A percentile compares a stretch with the other conserved stretches of the same genome.
Evolutionary conservation across 257 asterid genomes (phyloP).

Genomic region (Pogostemon cablin): DNA sequence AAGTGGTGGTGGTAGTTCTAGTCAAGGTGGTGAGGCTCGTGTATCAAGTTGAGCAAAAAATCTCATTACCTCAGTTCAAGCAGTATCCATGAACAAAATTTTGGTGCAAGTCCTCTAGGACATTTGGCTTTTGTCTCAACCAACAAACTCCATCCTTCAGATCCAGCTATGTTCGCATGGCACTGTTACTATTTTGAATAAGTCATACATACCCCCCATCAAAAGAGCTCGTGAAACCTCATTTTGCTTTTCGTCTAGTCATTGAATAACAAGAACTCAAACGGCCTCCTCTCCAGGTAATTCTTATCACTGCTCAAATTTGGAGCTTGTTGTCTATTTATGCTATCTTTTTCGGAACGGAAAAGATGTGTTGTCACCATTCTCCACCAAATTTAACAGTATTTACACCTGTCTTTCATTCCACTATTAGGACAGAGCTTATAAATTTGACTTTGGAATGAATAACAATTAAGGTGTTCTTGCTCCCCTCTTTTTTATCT

Average conservation of each 20-base stretch:
- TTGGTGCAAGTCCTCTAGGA: conserved; percentile 45
- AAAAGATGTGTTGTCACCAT: conserved; percentile 40
- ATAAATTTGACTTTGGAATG: conserved; percentile 47
- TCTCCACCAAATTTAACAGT: conserved; percentile 49
- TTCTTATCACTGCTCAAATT: conserved; percentile 42
- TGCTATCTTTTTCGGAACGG: conserved; percentile 46
- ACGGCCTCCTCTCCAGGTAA: conserved; percentile 35
- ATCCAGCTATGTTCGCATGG: conserved; percentile 42
- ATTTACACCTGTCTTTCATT: conserved; percentile 40
- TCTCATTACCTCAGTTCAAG: conserved; percentile 29
- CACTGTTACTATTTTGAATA: conserved; percentile 49
- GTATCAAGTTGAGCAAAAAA: conserved; percentile 48
- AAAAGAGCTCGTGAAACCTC: conserved; percentile 36
- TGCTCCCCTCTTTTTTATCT: conserved; percentile 40
- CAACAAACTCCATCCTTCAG: conserved; percentile 40
- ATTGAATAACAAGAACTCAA: conserved; percentile 46
- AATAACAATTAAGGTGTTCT: conserved; percentile 42
- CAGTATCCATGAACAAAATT: conserved; percentile 26
- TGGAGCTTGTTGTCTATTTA: conserved; percentile 55
- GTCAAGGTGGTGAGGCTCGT: conserved; percentile 43
- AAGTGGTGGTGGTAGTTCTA: conserved; percentile 32
- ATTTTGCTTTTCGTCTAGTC: conserved; percentile 41
- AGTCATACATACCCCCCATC: conserved; percentile 39
- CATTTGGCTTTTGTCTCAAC: background rate
- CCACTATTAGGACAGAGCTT: conserved; percentile 38